These are phyloP conservation scores for Xylariaceae sp. DNA, from an alignment of 2,329 filamentous ascomycete genomes.

Conservation along the genomic window DNA sequence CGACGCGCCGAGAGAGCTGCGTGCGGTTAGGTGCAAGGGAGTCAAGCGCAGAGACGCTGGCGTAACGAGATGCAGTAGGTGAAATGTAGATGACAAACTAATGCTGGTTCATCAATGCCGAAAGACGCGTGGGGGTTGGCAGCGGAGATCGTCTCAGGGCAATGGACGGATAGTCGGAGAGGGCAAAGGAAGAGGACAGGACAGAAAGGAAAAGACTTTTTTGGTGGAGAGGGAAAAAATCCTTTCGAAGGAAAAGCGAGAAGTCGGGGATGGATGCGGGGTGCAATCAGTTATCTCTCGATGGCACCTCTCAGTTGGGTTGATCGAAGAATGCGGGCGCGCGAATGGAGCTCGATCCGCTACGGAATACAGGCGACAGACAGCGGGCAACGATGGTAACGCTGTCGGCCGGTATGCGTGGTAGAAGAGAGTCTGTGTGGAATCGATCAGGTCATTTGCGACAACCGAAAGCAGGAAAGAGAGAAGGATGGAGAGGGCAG, in stretches of 20 bases:
- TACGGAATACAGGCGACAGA: constrained; percentile 3
- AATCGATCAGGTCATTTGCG: constrained; percentile 18
- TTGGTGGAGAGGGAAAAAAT: constrained; percentile 12
- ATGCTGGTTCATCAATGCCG: constrained; percentile 10
- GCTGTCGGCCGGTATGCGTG: constrained; percentile 9
- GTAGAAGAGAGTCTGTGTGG: constrained; percentile 5
- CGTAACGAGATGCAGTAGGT: neutral
- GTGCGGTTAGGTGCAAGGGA: constrained; percentile 4
- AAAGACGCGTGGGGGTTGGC: constrained; percentile 1
- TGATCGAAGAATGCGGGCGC: constrained; percentile 12
- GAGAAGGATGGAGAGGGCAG: constrained; percentile 8
- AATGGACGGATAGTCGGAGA: constrained; percentile 1
- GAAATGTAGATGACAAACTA: neutral
- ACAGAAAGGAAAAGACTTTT: constrained; percentile 6
- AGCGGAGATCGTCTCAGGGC: constrained; percentile 1
- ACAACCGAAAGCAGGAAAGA: constrained; percentile 7
- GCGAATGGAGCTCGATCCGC: constrained; percentile 8
- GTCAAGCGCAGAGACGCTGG: neutral
- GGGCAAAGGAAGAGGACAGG: neutral
- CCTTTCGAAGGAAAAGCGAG: constrained; percentile 24
- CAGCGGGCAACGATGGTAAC: constrained; percentile 9
- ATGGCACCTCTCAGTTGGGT: constrained; percentile 17
- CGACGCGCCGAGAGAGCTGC: constrained; percentile 14
- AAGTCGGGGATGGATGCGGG: constrained; percentile 27
- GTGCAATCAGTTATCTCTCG: constrained; percentile 21